Evolutionary conservation across 345 rosid genomes (phyloP).

Genomic region (Eutrema japonicum): DNA sequence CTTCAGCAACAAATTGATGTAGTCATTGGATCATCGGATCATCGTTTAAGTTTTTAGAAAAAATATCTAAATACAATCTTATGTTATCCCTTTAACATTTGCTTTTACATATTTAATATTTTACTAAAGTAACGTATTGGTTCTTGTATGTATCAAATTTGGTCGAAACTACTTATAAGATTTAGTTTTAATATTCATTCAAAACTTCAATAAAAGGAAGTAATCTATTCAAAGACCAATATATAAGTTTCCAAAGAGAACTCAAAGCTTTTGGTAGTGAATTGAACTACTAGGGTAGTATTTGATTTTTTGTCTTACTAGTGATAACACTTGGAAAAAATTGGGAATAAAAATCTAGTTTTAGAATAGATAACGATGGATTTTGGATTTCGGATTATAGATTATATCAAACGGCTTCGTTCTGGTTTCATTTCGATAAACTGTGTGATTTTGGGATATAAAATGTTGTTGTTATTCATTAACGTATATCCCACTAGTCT

Average conservation of each 20-base stretch:
- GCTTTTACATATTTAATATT: constrained; percentile 14
- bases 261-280: not conserved
- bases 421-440: no score
- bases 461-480: no score
- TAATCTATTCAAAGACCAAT: not conserved
- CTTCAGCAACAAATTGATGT: constrained; percentile 13
- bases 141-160: no score
- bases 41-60: not conserved
- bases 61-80: constrained; percentile 3
- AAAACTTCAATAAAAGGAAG: not conserved
- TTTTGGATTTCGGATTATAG: no score
- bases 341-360: not conserved
- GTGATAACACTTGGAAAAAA: not conserved
- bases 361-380: no score
- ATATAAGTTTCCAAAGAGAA: not conserved
- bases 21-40: not conserved
- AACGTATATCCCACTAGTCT: no score
- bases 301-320: constrained; percentile 9
- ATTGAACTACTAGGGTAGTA: not conserved
- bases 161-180: not conserved
- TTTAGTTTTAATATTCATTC: not conserved
- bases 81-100: constrained; percentile 20
- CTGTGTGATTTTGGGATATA: no score
- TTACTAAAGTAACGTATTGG: constrained; percentile 1
- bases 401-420: no score